These are phyloP conservation scores for Colletotrichum lindemuthianum DNA, from an alignment of 2,329 filamentous ascomycete species.

Conservation along the genomic window DNA sequence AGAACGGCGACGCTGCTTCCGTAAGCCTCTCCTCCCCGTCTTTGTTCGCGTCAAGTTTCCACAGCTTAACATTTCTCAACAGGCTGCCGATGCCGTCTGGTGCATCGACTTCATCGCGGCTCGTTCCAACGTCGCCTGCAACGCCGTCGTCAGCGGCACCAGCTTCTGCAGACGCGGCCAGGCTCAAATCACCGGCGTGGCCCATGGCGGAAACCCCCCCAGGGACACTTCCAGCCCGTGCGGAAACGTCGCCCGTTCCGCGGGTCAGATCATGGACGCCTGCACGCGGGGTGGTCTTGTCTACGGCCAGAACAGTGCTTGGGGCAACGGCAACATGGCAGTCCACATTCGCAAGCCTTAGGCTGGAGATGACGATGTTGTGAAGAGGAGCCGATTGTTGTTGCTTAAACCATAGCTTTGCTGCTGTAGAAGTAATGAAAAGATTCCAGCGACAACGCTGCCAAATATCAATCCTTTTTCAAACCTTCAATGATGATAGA, in stretches of 20 bases:
- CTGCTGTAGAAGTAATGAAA: too few relatives aligned
- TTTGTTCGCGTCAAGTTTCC: too few relatives aligned
- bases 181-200: slow-evolving; percentile 23
- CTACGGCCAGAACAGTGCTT: slow-evolving; percentile 17
- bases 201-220: slow-evolving; percentile 15
- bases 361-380: slow-evolving; percentile 46
- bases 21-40: not conserved
- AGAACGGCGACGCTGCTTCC: slow-evolving; percentile 3
- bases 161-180: slow-evolving; percentile 24
- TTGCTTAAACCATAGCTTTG: too few relatives aligned
- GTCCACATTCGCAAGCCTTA: slow-evolving; percentile 20
- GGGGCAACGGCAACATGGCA: slow-evolving; percentile 20
- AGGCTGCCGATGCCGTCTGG: slow-evolving; percentile 29
- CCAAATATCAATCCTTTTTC: too few relatives aligned
- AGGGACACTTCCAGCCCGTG: slow-evolving; percentile 15
- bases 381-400: slow-evolving; percentile 49
- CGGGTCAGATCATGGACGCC: slow-evolving; percentile 21
- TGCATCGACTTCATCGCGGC: slow-evolving; percentile 30
- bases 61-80: not conserved
- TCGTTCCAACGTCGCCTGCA: slow-evolving; percentile 24
- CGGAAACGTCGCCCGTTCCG: slow-evolving; percentile 27
- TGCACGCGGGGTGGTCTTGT: slow-evolving; percentile 25
- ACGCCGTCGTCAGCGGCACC: slow-evolving; percentile 21
- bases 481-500: too few relatives aligned
- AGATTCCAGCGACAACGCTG: too few relatives aligned